Evolutionary conservation across 495 filamentous ascomycete species (phyloP).

Genomic region (Trichoderma reesei): DNA sequence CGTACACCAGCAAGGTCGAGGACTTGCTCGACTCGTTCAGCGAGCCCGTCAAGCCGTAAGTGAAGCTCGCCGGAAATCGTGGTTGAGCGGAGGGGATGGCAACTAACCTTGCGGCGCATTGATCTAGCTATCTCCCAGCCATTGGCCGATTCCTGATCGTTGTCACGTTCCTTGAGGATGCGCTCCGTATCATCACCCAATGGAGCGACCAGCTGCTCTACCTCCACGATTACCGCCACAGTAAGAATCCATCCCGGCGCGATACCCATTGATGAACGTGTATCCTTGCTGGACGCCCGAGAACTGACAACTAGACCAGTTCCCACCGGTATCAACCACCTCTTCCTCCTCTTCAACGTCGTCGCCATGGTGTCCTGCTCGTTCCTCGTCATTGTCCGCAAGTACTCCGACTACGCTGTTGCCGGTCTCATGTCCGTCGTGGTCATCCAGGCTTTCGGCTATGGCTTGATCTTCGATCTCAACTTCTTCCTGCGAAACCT

Average conservation of each 20-base stretch:
- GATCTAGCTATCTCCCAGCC: conserved; percentile 73
- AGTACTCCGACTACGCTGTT: conserved; percentile 86
- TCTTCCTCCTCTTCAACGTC: conserved; percentile 88
- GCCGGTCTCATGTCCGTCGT: conserved; percentile 83
- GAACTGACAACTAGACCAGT: conserved; percentile 42
- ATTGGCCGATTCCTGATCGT: conserved; percentile 97
- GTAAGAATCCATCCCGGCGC: conserved; percentile 44
- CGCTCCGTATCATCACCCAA: conserved; percentile 92
- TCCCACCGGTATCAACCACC: conserved; percentile 78
- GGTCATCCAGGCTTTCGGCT: conserved; percentile 90
- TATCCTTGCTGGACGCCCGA: conserved; percentile 13
- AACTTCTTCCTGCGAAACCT: conserved; percentile 99
- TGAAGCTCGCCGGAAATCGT: conserved; percentile 20
- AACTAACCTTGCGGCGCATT: conserved; percentile 11
- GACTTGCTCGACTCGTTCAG: conserved; percentile 81
- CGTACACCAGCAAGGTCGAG: conserved; percentile 97
- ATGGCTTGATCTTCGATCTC: conserved; percentile 96
- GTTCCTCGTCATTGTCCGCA: conserved; percentile 77
- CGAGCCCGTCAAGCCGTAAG: conserved; percentile 94
- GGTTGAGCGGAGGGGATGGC: background rate
- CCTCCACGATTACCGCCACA: conserved; percentile 84
- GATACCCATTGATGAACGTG: background rate
- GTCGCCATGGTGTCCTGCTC: conserved; percentile 81
- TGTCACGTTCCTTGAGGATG: conserved; percentile 96
- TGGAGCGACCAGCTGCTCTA: conserved; percentile 94